These are phyloP conservation scores for Leptographium procerum DNA, from an alignment of 2,329 filamentous ascomycete species.

Conservation along the genomic window DNA sequence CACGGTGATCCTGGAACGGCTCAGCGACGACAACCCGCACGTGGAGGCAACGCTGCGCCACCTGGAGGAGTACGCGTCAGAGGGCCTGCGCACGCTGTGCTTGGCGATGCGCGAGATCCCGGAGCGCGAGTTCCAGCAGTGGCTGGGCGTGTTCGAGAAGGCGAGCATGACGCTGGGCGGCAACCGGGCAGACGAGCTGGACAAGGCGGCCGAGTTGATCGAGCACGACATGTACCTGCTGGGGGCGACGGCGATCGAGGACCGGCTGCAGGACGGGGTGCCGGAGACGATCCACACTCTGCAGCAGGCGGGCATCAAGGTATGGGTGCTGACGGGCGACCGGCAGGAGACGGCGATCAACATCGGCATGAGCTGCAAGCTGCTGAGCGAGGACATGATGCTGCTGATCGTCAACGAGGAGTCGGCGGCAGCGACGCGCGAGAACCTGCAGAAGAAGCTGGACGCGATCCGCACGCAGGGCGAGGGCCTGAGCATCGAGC, in stretches of 20 bases:
- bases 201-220: constrained; percentile 93
- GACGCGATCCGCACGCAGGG: constrained; percentile 80
- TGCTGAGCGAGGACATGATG: constrained; percentile 98
- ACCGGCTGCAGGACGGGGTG: constrained; percentile 91
- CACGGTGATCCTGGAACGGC: constrained; percentile 88
- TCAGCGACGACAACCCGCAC: constrained; percentile 71
- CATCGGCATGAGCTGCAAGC: constrained; percentile 98
- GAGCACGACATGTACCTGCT: constrained; percentile 86
- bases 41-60: constrained; percentile 87
- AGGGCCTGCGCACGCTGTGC: constrained; percentile 89
- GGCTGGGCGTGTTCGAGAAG: constrained; percentile 75
- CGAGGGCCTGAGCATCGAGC: constrained; percentile 56
- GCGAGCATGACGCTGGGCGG: constrained; percentile 85
- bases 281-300: constrained; percentile 96
- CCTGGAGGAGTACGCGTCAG: constrained; percentile 96
- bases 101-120: constrained; percentile 88
- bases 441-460: constrained; percentile 87
- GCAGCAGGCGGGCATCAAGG: constrained; percentile 93
- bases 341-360: constrained; percentile 98
- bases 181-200: constrained; percentile 84
- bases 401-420: constrained; percentile 95
- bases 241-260: constrained; percentile 93
- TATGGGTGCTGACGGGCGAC: constrained; percentile 97
- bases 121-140: constrained; percentile 79
- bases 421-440: constrained; percentile 60